phyloP scores from a whole-genome alignment of 441 rosid species.

The Macaranga tanarius region DNA sequence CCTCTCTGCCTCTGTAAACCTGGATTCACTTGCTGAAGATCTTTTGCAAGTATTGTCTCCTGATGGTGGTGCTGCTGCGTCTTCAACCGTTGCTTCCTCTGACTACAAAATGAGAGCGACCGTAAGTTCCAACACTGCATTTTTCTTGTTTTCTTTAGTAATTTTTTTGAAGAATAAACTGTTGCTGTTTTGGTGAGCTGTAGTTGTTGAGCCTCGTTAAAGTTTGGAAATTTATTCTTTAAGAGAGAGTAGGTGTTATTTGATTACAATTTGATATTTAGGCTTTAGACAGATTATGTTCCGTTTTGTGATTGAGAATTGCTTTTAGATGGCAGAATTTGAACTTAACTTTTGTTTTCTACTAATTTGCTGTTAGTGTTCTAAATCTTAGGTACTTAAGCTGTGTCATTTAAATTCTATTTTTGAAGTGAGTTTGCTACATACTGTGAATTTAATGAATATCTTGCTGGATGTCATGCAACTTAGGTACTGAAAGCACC shows the following conservation, averaged over 20 bases:
- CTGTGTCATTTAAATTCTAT: neutral
- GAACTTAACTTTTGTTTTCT: neutral
- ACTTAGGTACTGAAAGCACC: constrained; percentile 77
- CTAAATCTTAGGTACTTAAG: no score
- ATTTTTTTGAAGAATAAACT: neutral
- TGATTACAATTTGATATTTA: neutral
- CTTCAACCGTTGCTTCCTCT: constrained; percentile 56
- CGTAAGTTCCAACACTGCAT: constrained; percentile 37
- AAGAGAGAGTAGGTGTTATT: no score
- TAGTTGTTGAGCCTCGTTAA: neutral
- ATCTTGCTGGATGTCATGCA: constrained; percentile 9
- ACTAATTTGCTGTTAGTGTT: no score
- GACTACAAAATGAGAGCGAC: constrained; percentile 73
- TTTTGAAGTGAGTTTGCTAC: neutral
- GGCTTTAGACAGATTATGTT: neutral
- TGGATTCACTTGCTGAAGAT: constrained; percentile 51
- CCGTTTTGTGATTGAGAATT: neutral
- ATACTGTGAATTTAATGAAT: neutral
- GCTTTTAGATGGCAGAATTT: neutral
- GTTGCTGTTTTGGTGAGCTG: neutral
- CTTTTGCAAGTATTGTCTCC: constrained; percentile 42
- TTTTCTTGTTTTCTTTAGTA: neutral
- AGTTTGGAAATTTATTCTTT: neutral
- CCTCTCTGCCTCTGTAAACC: constrained; percentile 46
- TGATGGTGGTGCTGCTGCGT: constrained; percentile 32